Evolutionary conservation across 129 eudicot species (phyloP).

Genomic region (Saposhnikovia divaricata): DNA sequence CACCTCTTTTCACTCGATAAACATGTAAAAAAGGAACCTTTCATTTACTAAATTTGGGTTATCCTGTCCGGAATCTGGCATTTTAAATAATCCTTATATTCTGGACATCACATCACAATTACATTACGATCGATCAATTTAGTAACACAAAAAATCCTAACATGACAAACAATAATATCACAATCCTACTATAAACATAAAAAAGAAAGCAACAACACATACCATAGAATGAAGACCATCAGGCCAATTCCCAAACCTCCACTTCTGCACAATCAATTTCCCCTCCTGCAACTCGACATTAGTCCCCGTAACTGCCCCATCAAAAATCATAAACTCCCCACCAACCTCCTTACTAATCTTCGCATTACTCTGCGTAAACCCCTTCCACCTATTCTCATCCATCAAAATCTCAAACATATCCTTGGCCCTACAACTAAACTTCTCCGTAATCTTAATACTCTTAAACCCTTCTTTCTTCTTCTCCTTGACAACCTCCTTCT

Average conservation of each 20-base stretch:
- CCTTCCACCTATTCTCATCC: conserved; percentile 99
- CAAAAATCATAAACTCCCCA: conserved; percentile 75
- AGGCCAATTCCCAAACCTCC: conserved; percentile 95
- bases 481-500: conserved; percentile 31
- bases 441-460: conserved; percentile 73
- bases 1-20: too few species aligned
- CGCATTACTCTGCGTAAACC: conserved; percentile 92
- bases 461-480: conserved; percentile 76
- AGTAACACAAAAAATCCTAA: not conserved
- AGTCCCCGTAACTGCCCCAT: conserved; percentile 71
- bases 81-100: too few species aligned
- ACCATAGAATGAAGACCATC: conserved; percentile 86
- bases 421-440: conserved; percentile 78
- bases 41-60: too few species aligned
- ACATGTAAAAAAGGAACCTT: too few species aligned
- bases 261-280: conserved; percentile 83
- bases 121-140: not conserved
- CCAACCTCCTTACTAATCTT: conserved; percentile 83
- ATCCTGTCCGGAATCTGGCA: too few species aligned
- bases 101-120: too few species aligned
- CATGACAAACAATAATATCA: not conserved
- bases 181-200: not conserved
- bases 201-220: not conserved
- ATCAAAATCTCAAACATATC: conserved; percentile 87
- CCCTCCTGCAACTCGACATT: conserved; percentile 85